Base-by-base conservation (phyloP, 306 rosid genomes). In the Echinosophora koreensis region DNA sequence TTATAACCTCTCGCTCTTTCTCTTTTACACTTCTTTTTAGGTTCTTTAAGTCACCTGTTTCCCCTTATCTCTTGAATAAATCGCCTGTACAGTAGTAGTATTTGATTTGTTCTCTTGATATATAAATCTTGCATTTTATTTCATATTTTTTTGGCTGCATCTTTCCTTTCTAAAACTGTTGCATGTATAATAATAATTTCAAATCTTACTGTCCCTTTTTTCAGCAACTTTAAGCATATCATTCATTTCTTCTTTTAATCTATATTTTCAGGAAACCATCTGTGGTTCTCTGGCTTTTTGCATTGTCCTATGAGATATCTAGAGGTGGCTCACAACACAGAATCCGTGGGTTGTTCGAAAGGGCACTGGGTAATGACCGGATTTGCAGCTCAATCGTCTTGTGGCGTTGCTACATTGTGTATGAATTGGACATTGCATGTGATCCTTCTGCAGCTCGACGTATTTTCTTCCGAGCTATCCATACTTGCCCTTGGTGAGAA, bases 401-500 rank as follows among this genome's bases (percentile, higher is more conserved):
- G 41, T 95, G 98, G 98, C 95, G 97, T 17, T 92, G 81, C 84
- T 95, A 95, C 84, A 82, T 95, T 69, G 85, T 82, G 9, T 95
- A 85, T 69, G 97, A 95, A 81, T 78, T 86, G 72, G 82, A 84
- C 69, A 65, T 86, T 73, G 86, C 89, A 58, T 22, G 60, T 7
- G 88, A 90, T 86, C 88, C 91, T 68, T 85, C 91, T 66, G 87
- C 92, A 3, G 95, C 98, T 32, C 84, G 88, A 66, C 92, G 97
- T 41, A 80, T 91, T 42, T 95, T 92, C 89, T 95, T 95, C 77
- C 92, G 98, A 37, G 98, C 97, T 42, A 92, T 95, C 61, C 98
- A 95, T 89, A 89, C 98, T 44, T 95, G 97, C 74, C 98, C 98
- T 16, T 92, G 97, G 98, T 95, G 80, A 89, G 91, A 66, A 34